Conservation (phyloP, 139 green algal genomes). For the Micromonas commoda region DNA sequence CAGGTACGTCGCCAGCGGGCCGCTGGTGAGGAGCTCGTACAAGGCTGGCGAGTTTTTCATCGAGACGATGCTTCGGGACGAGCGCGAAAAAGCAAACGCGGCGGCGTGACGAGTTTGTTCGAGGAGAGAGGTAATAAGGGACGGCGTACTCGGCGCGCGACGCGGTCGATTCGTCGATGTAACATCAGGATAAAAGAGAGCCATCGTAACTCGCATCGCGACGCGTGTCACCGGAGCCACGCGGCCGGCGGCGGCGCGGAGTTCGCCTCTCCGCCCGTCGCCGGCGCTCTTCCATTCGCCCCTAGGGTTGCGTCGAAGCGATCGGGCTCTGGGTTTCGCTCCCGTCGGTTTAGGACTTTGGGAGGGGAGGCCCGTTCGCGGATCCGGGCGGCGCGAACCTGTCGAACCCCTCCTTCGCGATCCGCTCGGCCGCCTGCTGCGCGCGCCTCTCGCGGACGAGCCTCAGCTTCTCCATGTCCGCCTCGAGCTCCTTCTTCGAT, state of each 20-base stretch:
- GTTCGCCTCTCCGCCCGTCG: too few species aligned
- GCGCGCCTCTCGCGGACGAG: slow-evolving; percentile 12
- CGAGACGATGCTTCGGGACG: slow-evolving; percentile 18
- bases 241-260: too few species aligned
- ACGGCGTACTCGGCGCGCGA: too few species aligned
- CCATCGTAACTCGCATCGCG: too few species aligned
- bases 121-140: background rate
- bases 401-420: slow-evolving; percentile 10
- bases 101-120: background rate
- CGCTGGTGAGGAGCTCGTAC: slow-evolving; percentile 93
- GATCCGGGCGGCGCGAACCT: background rate
- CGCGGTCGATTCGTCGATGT: too few species aligned
- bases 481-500: slow-evolving; percentile 8
- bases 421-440: slow-evolving; percentile 15
- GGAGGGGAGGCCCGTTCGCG: background rate
- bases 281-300: too few species aligned
- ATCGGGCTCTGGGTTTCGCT: background rate
- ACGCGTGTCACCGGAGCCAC: too few species aligned
- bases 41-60: slow-evolving; percentile 84
- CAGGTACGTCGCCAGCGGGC: slow-evolving; percentile 85
- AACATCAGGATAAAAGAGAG: too few species aligned
- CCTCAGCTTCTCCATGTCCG: slow-evolving; percentile 19
- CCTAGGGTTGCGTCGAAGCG: too few species aligned
- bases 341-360: background rate
- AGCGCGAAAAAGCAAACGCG: background rate